These are phyloP conservation scores for Sparassis latifolia DNA, from an alignment of 1,284 basidiomycete species.

Conservation along the genomic window DNA sequence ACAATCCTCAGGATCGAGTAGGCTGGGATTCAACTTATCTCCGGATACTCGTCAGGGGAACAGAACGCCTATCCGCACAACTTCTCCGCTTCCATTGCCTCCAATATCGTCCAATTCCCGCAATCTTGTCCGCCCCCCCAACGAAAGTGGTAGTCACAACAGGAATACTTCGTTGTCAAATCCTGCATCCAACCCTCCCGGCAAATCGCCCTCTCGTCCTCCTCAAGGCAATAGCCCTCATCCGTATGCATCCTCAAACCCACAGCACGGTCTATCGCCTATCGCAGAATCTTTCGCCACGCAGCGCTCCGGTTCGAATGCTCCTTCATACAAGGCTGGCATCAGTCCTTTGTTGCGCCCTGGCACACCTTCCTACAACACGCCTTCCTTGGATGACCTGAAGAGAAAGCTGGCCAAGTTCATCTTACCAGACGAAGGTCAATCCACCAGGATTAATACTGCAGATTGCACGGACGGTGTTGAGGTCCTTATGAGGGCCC, in stretches of 20 bases:
- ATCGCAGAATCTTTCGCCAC: slow-evolving; percentile 57
- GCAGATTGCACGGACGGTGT: slow-evolving; percentile 72
- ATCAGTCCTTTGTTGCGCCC: slow-evolving; percentile 46
- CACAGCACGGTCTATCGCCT: slow-evolving; percentile 48
- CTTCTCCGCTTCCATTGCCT: slow-evolving; percentile 50
- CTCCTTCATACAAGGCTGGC: slow-evolving; percentile 41
- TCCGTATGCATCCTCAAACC: slow-evolving; percentile 24
- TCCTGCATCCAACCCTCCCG: slow-evolving; percentile 11
- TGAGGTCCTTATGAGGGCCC: slow-evolving; percentile 79
- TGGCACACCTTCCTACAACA: slow-evolving; percentile 35
- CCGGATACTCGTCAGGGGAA: slow-evolving; percentile 40
- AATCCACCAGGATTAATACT: slow-evolving; percentile 75
- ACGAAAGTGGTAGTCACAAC: slow-evolving; percentile 31
- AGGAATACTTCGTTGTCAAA: slow-evolving; percentile 40
- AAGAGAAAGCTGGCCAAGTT: slow-evolving; percentile 83
- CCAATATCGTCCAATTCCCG: slow-evolving; percentile 28
- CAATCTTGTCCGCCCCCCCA: slow-evolving; percentile 21
- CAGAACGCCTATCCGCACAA: slow-evolving; percentile 39
- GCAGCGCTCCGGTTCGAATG: slow-evolving; percentile 33
- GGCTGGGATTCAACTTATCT: slow-evolving; percentile 27
- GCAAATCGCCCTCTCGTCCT: slow-evolving; percentile 34
- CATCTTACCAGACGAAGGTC: slow-evolving; percentile 70
- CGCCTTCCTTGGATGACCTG: slow-evolving; percentile 70
- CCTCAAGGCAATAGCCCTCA: slow-evolving; percentile 23
- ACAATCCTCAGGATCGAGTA: slow-evolving; percentile 32